These are phyloP conservation scores for Neltuma alba DNA, from an alignment of 306 rosid genomes.

Conservation along the genomic window DNA sequence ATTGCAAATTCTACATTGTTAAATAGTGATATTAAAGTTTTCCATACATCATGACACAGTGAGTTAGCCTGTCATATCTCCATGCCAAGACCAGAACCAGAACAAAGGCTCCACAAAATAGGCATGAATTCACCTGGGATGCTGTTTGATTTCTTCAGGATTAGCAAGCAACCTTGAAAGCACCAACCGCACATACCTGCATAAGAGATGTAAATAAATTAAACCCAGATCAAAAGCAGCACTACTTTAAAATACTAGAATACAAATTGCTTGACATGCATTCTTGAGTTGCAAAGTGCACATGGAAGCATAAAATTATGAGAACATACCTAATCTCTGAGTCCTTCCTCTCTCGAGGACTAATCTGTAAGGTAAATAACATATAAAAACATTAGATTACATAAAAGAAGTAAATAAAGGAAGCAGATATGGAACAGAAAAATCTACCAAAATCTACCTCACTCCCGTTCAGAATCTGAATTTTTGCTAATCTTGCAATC, in stretches of 20 bases:
- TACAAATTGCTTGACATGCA: slow-evolving; percentile 12
- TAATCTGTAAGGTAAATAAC: slow-evolving; percentile 58
- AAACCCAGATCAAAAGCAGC: slow-evolving; percentile 13
- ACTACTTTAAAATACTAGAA: neutral
- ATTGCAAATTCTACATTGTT: neutral
- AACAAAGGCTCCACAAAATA: slow-evolving; percentile 31
- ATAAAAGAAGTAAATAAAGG: slow-evolving; percentile 20
- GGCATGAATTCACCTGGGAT: slow-evolving; percentile 70
- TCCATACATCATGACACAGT: slow-evolving; percentile 21
- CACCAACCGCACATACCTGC: slow-evolving; percentile 88
- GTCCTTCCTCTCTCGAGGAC: slow-evolving; percentile 87
- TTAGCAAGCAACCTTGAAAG: slow-evolving; percentile 60
- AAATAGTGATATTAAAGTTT: neutral
- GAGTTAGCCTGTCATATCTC: neutral
- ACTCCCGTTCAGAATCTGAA: slow-evolving; percentile 82
- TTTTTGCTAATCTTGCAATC: slow-evolving; percentile 77
- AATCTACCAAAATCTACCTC: slow-evolving; percentile 60
- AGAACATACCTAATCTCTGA: slow-evolving; percentile 84
- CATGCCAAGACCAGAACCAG: slow-evolving; percentile 22
- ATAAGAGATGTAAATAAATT: slow-evolving; percentile 28
- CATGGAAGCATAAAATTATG: slow-evolving; percentile 8
- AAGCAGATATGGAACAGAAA: slow-evolving; percentile 22
- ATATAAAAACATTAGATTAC: slow-evolving; percentile 20
- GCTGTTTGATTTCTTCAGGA: slow-evolving; percentile 69
- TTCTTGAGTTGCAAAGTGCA: neutral